Conservation (phyloP, 2,329 filamentous ascomycete species). For the Calonectria ilicicola region DNA sequence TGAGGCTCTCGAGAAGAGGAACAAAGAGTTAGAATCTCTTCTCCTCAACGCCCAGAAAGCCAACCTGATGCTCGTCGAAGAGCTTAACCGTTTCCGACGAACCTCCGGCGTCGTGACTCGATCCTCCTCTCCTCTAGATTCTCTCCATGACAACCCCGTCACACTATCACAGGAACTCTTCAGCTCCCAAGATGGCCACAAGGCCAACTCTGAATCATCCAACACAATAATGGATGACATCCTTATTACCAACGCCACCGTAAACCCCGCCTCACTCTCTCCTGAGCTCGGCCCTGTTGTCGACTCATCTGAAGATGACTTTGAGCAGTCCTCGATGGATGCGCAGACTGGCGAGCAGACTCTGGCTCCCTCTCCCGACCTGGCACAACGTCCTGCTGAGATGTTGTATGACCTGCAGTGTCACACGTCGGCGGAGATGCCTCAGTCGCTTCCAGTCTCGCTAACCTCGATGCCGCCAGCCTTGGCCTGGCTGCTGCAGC, state of each 20-base stretch:
- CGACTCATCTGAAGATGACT: constrained; percentile 51
- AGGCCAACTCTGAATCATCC: constrained; percentile 43
- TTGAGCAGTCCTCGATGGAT: constrained; percentile 43
- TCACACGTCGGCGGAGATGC: constrained; percentile 87
- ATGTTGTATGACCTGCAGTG: constrained; percentile 99
- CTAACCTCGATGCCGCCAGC: constrained; percentile 53
- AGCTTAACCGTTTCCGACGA: constrained; percentile 62
- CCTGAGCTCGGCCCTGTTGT: constrained; percentile 66
- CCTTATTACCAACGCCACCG: constrained; percentile 60
- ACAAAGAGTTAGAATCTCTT: constrained; percentile 75
- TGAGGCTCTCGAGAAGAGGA: constrained; percentile 83
- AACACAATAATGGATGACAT: constrained; percentile 57
- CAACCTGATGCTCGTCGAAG: constrained; percentile 61
- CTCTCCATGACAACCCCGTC: constrained; percentile 59
- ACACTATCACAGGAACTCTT: constrained; percentile 72
- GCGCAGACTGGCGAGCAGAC: constrained; percentile 41
- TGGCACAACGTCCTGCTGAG: constrained; percentile 99
- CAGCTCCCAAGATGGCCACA: constrained; percentile 57
- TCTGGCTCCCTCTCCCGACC: constrained; percentile 74
- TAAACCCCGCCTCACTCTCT: constrained; percentile 72
- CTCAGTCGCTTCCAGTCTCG: constrained; percentile 58
- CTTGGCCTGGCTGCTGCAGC: constrained; percentile 63
- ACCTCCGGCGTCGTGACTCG: constrained; percentile 55
- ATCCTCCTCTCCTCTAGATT: constrained; percentile 56
- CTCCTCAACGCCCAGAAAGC: constrained; percentile 70